These are phyloP conservation scores for Rhizopogon rudus DNA, from an alignment of 768 basidiomycete species.

Conservation along the genomic window DNA sequence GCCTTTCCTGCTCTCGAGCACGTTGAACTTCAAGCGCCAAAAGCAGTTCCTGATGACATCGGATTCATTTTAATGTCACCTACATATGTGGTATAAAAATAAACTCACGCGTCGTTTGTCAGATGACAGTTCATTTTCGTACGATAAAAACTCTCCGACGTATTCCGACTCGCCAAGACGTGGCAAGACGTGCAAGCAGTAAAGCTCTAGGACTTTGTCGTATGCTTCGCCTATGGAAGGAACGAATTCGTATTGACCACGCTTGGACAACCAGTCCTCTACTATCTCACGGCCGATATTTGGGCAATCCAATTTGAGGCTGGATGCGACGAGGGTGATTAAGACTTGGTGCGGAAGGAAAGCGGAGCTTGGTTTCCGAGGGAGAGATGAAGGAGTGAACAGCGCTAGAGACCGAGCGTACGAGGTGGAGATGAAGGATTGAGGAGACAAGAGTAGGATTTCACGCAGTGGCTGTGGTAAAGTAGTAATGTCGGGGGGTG, in stretches of 20 bases:
- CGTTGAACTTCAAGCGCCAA: slow-evolving; percentile 28
- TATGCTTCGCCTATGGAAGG: slow-evolving; percentile 49
- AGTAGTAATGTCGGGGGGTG: slow-evolving; percentile 34
- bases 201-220: slow-evolving; percentile 70
- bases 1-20: slow-evolving; percentile 9
- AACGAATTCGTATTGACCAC: slow-evolving; percentile 34
- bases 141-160: slow-evolving; percentile 67
- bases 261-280: slow-evolving; percentile 74
- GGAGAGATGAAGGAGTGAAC: slow-evolving; percentile 50
- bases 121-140: slow-evolving; percentile 59
- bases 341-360: slow-evolving; percentile 68
- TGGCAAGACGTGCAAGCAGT: slow-evolving; percentile 69
- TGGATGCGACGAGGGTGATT: slow-evolving; percentile 64
- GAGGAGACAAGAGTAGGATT: slow-evolving; percentile 53
- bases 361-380: slow-evolving; percentile 39
- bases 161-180: slow-evolving; percentile 77
- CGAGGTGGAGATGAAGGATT: slow-evolving; percentile 48
- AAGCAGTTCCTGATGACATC: slow-evolving; percentile 28
- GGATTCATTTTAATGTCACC: slow-evolving; percentile 5
- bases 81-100: not conserved
- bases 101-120: slow-evolving; percentile 47
- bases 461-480: slow-evolving; percentile 51
- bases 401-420: slow-evolving; percentile 62
- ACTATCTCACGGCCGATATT: slow-evolving; percentile 59
- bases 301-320: slow-evolving; percentile 59